Evolutionary conservation across 75 land plant genomes (phyloP).

Genomic region (Larix kaempferi): DNA sequence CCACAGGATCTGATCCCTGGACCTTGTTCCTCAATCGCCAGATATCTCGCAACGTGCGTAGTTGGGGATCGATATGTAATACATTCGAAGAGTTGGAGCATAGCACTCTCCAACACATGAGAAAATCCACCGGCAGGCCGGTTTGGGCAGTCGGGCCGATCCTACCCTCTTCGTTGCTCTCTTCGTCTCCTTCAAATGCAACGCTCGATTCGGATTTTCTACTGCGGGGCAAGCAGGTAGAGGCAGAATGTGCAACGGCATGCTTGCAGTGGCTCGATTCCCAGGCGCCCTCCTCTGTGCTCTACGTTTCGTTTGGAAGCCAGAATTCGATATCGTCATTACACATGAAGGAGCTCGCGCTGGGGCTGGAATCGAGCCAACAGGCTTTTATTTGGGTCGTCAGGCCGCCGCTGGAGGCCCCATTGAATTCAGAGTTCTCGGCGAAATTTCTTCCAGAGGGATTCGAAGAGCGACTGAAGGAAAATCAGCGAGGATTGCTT

Average conservation of each 20-base stretch:
- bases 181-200: too few relatives aligned
- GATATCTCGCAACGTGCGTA: background rate
- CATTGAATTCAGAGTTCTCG: background rate
- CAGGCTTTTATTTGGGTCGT: constrained; percentile 1
- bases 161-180: background rate
- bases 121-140: background rate
- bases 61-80: background rate
- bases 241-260: background rate
- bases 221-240: too few relatives aligned
- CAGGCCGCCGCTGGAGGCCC: background rate
- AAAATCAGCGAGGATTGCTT: constrained; percentile 15
- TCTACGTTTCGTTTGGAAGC: constrained; percentile 33
- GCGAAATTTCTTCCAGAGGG: constrained; percentile 10
- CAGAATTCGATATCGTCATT: background rate
- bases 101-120: background rate
- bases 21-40: background rate
- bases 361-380: constrained; percentile 1
- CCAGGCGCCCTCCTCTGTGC: constrained; percentile 14
- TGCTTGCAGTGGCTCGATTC: constrained; percentile 17
- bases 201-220: background rate
- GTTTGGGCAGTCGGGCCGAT: background rate
- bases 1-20: background rate
- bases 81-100: background rate
- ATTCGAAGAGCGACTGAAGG: constrained; percentile 8
- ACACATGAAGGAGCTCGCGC: constrained; percentile 21